These are phyloP conservation scores for Filobasidium uniguttulatum DNA, from an alignment of 1,284 basidiomycete species.

Conservation along the genomic window DNA sequence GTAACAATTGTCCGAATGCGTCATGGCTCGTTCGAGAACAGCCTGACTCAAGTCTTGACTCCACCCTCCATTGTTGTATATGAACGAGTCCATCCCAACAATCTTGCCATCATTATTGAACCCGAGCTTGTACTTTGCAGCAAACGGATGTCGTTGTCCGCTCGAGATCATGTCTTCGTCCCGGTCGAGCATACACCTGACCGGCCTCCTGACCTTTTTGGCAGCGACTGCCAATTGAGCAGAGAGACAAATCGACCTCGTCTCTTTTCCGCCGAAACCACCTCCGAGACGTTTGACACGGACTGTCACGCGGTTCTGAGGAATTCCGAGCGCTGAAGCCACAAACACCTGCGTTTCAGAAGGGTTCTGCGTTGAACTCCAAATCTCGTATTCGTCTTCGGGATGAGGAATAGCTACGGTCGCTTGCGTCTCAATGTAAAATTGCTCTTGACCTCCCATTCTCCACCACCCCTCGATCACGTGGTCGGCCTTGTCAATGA, in stretches of 20 bases:
- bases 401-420: constrained; percentile 28
- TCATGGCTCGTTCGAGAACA: constrained; percentile 32
- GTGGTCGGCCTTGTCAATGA: constrained; percentile 18
- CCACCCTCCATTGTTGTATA: constrained; percentile 35
- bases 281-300: constrained; percentile 31
- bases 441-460: constrained; percentile 28
- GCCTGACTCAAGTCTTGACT: constrained; percentile 31
- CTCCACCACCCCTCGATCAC: constrained; percentile 26
- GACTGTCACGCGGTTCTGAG: constrained; percentile 28
- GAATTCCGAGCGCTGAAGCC: constrained; percentile 29
- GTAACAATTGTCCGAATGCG: constrained; percentile 29
- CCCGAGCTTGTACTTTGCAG: constrained; percentile 29
- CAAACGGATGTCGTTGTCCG: constrained; percentile 34
- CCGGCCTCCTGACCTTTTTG: constrained; percentile 26
- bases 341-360: constrained; percentile 32
- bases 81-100: constrained; percentile 24
- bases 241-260: constrained; percentile 17
- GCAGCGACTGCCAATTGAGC: constrained; percentile 26
- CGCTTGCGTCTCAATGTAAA: constrained; percentile 30
- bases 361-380: constrained; percentile 31
- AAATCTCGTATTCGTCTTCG: constrained; percentile 34
- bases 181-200: constrained; percentile 32
- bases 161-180: constrained; percentile 33
- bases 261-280: constrained; percentile 34
- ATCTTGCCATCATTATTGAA: constrained; percentile 29